Percentiles rank a stretch among this genome's conserved stretches.
Conservation (phyloP, 306 rosid genomes). For the Dalbergia oliveri region DNA sequence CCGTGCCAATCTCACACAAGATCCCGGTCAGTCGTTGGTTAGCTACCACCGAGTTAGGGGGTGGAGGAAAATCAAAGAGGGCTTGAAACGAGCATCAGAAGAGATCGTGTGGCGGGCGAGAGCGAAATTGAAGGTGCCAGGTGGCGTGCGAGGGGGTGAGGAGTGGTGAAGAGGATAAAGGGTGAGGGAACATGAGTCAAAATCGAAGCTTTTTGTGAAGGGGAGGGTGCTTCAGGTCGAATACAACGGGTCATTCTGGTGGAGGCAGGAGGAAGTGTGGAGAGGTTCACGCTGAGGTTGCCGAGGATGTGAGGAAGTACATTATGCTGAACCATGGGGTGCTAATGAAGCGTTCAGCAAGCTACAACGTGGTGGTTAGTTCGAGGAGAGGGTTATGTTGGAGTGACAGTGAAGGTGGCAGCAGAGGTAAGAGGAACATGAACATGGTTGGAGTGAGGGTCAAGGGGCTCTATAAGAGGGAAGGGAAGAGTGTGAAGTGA, state of each 20-base stretch:
- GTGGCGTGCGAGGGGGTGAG: background rate
- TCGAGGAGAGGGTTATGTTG: slow-evolving; percentile 35
- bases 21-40: background rate
- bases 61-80: background rate
- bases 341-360: slow-evolving; percentile 46
- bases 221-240: slow-evolving; percentile 42
- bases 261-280: slow-evolving; percentile 46
- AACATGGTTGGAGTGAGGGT: background rate
- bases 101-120: background rate
- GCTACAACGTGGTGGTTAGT: slow-evolving; percentile 46
- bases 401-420: slow-evolving; percentile 38
- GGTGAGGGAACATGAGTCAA: background rate
- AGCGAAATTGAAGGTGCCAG: background rate
- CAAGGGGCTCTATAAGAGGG: background rate
- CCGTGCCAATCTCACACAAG: slow-evolving; percentile 47
- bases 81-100: background rate
- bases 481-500: background rate
- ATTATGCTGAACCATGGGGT: slow-evolving; percentile 31
- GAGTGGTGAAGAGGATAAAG: background rate
- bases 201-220: background rate
- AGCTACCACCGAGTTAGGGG: background rate
- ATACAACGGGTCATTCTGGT: slow-evolving; percentile 72
- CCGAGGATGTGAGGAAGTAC: slow-evolving; percentile 55
- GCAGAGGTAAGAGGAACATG: slow-evolving; percentile 19
- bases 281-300: slow-evolving; percentile 52